phyloP scores from a whole-genome alignment of 148 eudicot genomes.

The Rhododendron ferrugineum region DNA sequence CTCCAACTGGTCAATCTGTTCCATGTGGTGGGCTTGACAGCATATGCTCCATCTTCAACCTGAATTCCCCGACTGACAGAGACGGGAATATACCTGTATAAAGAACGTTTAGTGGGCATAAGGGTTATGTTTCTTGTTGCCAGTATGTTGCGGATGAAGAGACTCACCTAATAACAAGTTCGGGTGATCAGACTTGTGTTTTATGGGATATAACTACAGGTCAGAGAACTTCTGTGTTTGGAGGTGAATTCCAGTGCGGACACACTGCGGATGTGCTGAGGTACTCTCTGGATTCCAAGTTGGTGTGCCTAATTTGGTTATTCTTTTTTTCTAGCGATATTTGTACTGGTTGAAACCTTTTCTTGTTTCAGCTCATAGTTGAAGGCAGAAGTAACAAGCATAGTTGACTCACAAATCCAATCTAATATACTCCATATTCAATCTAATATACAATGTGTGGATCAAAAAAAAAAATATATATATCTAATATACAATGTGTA shows the following conservation, averaged over 20 bases:
- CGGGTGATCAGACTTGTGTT: slow-evolving; percentile 94
- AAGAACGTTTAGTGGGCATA: slow-evolving; percentile 86
- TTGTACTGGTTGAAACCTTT: slow-evolving; percentile 3
- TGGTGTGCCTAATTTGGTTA: not conserved
- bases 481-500: no score
- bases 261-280: slow-evolving; percentile 88
- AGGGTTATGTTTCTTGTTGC: slow-evolving; percentile 93
- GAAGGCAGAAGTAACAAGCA: not conserved
- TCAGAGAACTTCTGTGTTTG: slow-evolving; percentile 84
- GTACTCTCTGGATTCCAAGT: slow-evolving; percentile 28
- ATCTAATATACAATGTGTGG: no score
- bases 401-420: not conserved
- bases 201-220: slow-evolving; percentile 97
- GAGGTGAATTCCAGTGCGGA: slow-evolving; percentile 97
- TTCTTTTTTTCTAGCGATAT: not conserved
- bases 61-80: slow-evolving; percentile 73
- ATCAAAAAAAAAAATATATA: no score
- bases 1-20: slow-evolving; percentile 88
- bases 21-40: slow-evolving; percentile 98
- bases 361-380: not conserved
- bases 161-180: slow-evolving; percentile 77
- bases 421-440: slow-evolving; percentile 1
- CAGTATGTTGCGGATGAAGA: slow-evolving; percentile 94
- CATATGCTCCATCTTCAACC: slow-evolving; percentile 80
- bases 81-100: slow-evolving; percentile 79